Evolutionary conservation across 225 moss, liverwort and hornwort genomes (phyloP), one percentile per base, ranked within the genome.

Genomic region (Asterella californica): DNA sequence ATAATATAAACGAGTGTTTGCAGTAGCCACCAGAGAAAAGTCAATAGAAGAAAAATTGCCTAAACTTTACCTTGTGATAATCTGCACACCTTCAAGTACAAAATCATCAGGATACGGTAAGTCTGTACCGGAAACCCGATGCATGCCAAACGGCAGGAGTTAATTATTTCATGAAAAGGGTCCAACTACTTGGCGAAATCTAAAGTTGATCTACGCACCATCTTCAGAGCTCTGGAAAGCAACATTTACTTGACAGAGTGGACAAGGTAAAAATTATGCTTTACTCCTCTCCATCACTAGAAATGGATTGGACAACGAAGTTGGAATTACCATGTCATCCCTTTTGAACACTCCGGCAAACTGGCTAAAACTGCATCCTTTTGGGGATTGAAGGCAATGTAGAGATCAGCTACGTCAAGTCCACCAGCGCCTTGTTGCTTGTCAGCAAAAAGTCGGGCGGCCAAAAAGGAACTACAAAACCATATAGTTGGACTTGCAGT

Each of bases 351-450:
- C 42, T 84, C 83, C 34, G 94, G 96, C 79, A 94, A 78, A 66
- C 89, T 90, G 54, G 89, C 88, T 34, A 74, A 70, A 64, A 90
- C 86, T 55, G 85, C 78, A 54, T 72, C 79, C 55, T 86, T 76
- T 71, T 91, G 84, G 75, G 96, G 89, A 68, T 94, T 96, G 82
- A 92, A 96, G 24, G 92, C 96, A 76, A 96, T 79, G 80, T 92
- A 96, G 7, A 96, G 46, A 63, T 96, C 91, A 37, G 87, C 84
- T 68, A 75, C 79, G 55, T 72, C 25, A 19, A 78, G 75, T 55
- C 76, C 84, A 70, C 82, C 71, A 68, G n/a, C 83, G 74, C 76
- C 50, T 54, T 88, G 54, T 64, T 69, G 68, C 75, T 48, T 61
- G 36, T 88, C 82, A 24, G 96, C 86, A 61, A 89, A 92, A 50